Conservation (phyloP, 257 asterid genomes). For the Solanum paucissectum region DNA sequence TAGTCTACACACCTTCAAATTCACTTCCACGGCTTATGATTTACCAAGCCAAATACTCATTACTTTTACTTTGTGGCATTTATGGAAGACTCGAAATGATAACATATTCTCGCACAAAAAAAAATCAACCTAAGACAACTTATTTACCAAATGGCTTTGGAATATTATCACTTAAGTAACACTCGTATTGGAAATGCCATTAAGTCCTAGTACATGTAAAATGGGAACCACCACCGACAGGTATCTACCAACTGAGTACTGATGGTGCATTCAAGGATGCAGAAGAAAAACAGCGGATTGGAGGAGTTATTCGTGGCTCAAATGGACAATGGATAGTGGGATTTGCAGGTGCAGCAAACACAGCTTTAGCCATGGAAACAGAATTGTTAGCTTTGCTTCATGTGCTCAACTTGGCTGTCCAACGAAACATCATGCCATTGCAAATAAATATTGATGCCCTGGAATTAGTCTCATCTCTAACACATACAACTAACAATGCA, state of each 20-base stretch:
- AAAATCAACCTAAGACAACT: not conserved
- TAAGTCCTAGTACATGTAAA: not conserved
- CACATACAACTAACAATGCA: not conserved
- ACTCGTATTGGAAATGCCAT: not conserved
- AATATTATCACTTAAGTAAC: not conserved
- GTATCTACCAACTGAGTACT: not conserved
- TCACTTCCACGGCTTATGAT: not conserved
- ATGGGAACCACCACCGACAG: not conserved
- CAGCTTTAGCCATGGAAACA: not conserved
- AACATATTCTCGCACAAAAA: not conserved
- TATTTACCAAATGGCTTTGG: not conserved
- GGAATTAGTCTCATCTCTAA: not conserved
- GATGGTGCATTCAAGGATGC: not conserved
- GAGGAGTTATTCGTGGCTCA: not conserved
- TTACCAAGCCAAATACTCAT: not conserved
- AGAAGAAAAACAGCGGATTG: not conserved
- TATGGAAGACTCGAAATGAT: not conserved
- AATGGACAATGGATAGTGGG: not conserved
- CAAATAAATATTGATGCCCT: not conserved
- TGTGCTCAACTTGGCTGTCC: not conserved
- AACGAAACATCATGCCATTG: not conserved
- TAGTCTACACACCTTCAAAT: not conserved
- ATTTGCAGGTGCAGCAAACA: not conserved
- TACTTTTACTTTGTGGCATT: not conserved
- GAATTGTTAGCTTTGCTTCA: not conserved